Conservation (phyloP, 2,329 filamentous ascomycete genomes). For the Eutypa lata region DNA sequence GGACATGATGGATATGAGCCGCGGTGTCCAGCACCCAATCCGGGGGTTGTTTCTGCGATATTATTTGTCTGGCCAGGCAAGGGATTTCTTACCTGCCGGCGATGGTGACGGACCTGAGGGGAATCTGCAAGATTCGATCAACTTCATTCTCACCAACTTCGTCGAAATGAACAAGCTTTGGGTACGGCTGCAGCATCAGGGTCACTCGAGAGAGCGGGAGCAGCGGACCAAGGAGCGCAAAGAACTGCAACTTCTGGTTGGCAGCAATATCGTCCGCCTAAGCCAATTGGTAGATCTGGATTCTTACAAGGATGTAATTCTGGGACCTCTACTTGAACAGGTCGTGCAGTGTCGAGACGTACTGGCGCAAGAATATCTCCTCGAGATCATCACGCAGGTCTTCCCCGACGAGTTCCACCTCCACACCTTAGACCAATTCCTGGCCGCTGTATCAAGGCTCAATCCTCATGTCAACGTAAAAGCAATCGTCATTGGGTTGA, state of each 20-base stretch:
- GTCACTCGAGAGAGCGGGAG: slow-evolving; percentile 91
- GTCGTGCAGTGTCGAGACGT: slow-evolving; percentile 98
- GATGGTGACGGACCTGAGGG: slow-evolving; percentile 89
- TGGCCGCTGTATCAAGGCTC: slow-evolving; percentile 86
- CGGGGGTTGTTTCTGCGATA: slow-evolving; percentile 93
- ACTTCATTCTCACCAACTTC: slow-evolving; percentile 96
- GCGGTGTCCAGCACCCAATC: slow-evolving; percentile 94
- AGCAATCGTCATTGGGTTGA: slow-evolving; percentile 93
- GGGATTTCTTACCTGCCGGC: slow-evolving; percentile 80
- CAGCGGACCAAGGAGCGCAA: slow-evolving; percentile 91
- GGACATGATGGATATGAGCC: slow-evolving; percentile 99
- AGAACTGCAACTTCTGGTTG: slow-evolving; percentile 91
- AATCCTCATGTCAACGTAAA: slow-evolving; percentile 98
- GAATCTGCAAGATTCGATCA: slow-evolving; percentile 95
- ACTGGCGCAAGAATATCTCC: slow-evolving; percentile 90
- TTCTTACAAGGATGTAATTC: slow-evolving; percentile 85
- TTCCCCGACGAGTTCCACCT: slow-evolving; percentile 98
- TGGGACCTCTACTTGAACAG: slow-evolving; percentile 88
- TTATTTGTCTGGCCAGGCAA: slow-evolving; percentile 90
- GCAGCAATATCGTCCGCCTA: slow-evolving; percentile 90
- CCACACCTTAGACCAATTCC: slow-evolving; percentile 91
- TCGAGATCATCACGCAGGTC: slow-evolving; percentile 98
- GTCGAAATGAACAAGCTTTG: slow-evolving; percentile 99
- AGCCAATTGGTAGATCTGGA: slow-evolving; percentile 95
- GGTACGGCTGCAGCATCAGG: slow-evolving; percentile 96